A percentile compares a stretch with the other conserved stretches of the same genome.
Evolutionary conservation across 2,329 filamentous ascomycete species (phyloP).

Genomic region (Scedosporium apiospermum): DNA sequence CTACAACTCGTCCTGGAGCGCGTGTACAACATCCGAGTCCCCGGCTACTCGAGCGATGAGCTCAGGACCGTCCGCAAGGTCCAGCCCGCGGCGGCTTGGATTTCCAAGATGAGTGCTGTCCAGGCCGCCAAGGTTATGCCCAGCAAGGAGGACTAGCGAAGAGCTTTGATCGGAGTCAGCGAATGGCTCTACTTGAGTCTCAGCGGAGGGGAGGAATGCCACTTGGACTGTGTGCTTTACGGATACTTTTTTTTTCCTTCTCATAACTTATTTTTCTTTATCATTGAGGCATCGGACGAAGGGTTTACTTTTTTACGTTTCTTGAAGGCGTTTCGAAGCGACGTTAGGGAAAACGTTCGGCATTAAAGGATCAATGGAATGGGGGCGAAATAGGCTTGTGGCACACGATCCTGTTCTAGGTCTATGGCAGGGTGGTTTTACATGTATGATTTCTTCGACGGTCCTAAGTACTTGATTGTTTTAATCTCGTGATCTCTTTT

Average conservation of each 20-base stretch:
- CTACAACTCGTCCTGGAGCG: slow-evolving; percentile 76
- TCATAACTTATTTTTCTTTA: background rate
- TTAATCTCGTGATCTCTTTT: too few relatives aligned
- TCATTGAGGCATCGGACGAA: background rate
- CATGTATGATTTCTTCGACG: background rate
- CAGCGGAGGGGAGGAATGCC: background rate
- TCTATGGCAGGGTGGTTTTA: background rate
- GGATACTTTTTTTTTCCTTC: background rate
- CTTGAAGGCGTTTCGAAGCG: background rate
- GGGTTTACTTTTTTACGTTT: background rate
- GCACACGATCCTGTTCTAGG: background rate
- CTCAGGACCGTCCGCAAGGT: slow-evolving; percentile 90
- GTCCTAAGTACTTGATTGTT: too few relatives aligned
- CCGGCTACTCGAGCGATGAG: slow-evolving; percentile 90
- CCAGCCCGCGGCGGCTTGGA: slow-evolving; percentile 80
- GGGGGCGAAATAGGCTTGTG: slow-evolving; percentile 1
- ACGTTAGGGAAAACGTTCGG: background rate
- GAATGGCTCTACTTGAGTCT: background rate
- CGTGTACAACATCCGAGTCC: slow-evolving; percentile 84
- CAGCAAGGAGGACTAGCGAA: slow-evolving; percentile 42
- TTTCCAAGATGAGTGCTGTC: slow-evolving; percentile 93
- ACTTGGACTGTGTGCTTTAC: background rate
- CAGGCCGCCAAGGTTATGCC: slow-evolving; percentile 82
- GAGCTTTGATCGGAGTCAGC: slow-evolving; percentile 24
- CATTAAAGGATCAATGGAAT: background rate